Evolutionary conservation across 768 basidiomycete genomes (phyloP), one percentile per base, ranked within the genome.

Genomic region (Chlorophyllum brunneum): DNA sequence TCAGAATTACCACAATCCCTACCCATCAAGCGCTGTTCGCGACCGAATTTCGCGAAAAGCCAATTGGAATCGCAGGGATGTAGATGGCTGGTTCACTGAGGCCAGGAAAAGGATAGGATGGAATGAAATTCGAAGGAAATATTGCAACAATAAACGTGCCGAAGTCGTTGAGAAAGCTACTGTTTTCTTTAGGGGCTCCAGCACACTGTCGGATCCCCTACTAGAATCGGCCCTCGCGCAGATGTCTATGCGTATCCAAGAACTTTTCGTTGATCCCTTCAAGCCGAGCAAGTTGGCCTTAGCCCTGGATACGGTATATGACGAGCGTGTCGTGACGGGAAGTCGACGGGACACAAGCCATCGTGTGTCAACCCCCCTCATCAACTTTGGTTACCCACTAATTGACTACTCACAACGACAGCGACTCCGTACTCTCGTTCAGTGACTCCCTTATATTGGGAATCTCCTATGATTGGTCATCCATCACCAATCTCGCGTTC

Each of bases 81-180:
- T 57, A 16, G 53, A 57, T 20, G 33, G 15, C 7, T 57, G 56
- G 56, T 57, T 57, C 24, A 36, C 41, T 2, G 56, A 57, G 18
- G 33, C 34, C 5, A 26, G 56, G 10, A 53, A 57, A 33, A 40
- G 56, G 30, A 57, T 57, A 8, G 56, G 56, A 6, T 57, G 56
- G 56, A 57, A 45, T 29, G 18, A 18, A 9, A 42, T 57, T 5
- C 56, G 56, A 1, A 47, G 43, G 24, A 7, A 20, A 10, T 44
- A 33, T 22, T 57, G 54, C 29, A 20, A 16, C 41, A 54, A 54
- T 34, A 54, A 46, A 23, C 47, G 48, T 2, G 38, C 31, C 11
- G 26, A 46, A 1, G 40, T 50, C 3, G 48, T 57, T 4, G 20
- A 39, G n/a, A 33, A 29, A 1, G 52, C 51, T 9, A 46, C 38